phyloP scores from a whole-genome alignment of 2,329 filamentous ascomycete species.

The Ceratocystis papillata region DNA sequence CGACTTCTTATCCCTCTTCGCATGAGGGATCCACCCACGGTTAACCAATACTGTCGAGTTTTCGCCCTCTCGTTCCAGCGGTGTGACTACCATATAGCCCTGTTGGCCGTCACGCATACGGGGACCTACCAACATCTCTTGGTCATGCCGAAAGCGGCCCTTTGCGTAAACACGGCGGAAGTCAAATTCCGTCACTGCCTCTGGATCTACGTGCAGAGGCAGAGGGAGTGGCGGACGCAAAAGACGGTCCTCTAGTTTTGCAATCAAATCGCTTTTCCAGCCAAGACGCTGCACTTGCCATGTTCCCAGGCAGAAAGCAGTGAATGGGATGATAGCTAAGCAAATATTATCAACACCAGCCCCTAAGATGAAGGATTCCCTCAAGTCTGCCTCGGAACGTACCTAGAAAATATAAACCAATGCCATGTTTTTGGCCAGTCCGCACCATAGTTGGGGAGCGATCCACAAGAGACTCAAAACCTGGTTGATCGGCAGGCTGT shows the following conservation, averaged over 20 bases:
- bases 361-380: conserved; percentile 1
- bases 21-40: conserved; percentile 82
- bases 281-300: conserved; percentile 91
- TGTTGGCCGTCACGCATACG: conserved; percentile 80
- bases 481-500: conserved; percentile 60
- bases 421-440: conserved; percentile 60
- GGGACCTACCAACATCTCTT: conserved; percentile 93
- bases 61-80: conserved; percentile 59
- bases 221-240: conserved; percentile 75
- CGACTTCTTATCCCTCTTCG: conserved; percentile 54
- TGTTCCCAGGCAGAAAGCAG: conserved; percentile 77
- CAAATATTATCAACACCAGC: conserved; percentile 1
- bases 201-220: conserved; percentile 69
- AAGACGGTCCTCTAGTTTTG: conserved; percentile 83
- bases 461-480: conserved; percentile 73
- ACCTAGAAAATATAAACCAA: conserved; percentile 70
- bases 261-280: conserved; percentile 89
- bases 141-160: conserved; percentile 70
- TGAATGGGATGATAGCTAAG: conserved; percentile 74
- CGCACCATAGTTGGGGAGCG: conserved; percentile 72
- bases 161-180: conserved; percentile 71
- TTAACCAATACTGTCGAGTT: conserved; percentile 70
- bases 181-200: conserved; percentile 79
- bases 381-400: conserved; percentile 25
- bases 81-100: conserved; percentile 85